Conservation (phyloP, 2,329 filamentous ascomycete species). For the Ophiognomonia clavigignenti-juglandacearum region DNA sequence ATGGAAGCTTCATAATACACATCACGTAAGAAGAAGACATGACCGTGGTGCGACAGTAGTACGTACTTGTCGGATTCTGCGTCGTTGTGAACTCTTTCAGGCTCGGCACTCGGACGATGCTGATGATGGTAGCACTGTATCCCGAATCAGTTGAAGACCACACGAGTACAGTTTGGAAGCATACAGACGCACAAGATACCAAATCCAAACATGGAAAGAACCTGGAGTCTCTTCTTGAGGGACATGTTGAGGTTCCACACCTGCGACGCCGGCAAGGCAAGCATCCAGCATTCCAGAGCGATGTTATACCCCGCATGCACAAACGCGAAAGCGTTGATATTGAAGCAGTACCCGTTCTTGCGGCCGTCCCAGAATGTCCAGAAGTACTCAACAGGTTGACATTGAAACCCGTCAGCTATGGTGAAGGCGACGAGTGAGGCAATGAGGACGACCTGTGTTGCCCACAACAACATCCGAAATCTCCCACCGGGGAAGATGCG, state of each 20-base stretch:
- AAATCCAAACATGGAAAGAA: constrained; percentile 2
- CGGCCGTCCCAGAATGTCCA: constrained; percentile 15
- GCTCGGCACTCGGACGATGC: constrained; percentile 25
- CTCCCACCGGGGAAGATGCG: constrained; percentile 1
- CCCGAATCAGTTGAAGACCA: too few relatives aligned
- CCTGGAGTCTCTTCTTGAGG: background rate
- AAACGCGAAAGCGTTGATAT: background rate
- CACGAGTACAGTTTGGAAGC: too few relatives aligned
- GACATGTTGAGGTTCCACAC: background rate
- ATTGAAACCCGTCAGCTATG: constrained; percentile 14
- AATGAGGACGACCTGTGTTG: constrained; percentile 8
- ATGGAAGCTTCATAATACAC: too few relatives aligned
- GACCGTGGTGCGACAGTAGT: background rate
- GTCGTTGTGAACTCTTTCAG: constrained; percentile 23
- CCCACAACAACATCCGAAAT: constrained; percentile 5
- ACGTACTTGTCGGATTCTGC: constrained; percentile 22
- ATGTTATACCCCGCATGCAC: background rate
- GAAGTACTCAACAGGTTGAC: constrained; percentile 13
- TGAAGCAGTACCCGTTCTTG: background rate
- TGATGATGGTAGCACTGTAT: constrained; percentile 28
- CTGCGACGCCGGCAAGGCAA: constrained; percentile 5
- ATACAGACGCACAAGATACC: constrained; percentile 3
- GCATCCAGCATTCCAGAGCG: constrained; percentile 8
- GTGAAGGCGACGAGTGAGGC: constrained; percentile 13
- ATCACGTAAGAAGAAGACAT: background rate